Conservation (phyloP, 179 eudicot species). For the Silene noctiflora region DNA sequence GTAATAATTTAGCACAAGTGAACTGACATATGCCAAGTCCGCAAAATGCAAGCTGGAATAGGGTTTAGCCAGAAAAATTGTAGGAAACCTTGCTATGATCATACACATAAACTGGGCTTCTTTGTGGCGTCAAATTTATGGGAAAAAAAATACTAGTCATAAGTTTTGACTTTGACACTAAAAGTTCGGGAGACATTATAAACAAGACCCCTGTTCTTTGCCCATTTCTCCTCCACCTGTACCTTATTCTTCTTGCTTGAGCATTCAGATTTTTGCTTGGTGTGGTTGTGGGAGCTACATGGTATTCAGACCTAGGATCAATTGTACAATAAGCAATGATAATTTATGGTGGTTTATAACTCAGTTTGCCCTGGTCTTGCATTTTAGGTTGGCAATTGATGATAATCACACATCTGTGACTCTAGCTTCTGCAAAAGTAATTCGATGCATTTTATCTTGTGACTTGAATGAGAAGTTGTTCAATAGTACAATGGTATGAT, state of each 20-base stretch:
- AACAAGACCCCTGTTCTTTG: not conserved
- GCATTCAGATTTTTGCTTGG: not conserved
- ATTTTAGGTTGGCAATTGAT: constrained; percentile 73
- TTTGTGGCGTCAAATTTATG: not conserved
- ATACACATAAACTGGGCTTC: not conserved
- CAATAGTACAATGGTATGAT: constrained; percentile 59
- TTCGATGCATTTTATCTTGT: constrained; percentile 60
- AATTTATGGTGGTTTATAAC: not conserved
- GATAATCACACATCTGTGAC: constrained; percentile 84
- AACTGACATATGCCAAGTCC: not conserved
- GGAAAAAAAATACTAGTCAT: not conserved
- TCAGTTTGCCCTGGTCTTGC: constrained; percentile 9
- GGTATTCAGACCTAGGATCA: not conserved
- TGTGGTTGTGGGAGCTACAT: not conserved
- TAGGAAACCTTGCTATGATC: not conserved
- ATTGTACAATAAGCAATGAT: not conserved
- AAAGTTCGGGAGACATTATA: not conserved
- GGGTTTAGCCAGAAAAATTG: not conserved
- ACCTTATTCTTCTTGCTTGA: not conserved
- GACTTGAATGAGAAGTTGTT: constrained; percentile 64
- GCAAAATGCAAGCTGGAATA: not conserved
- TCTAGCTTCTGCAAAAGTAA: constrained; percentile 75
- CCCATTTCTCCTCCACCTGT: no score
- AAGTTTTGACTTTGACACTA: not conserved
- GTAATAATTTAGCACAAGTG: not conserved